Evolutionary conservation across 2,329 filamentous ascomycete species (phyloP).

Genomic region (Aspergillus pseudoterreus): DNA sequence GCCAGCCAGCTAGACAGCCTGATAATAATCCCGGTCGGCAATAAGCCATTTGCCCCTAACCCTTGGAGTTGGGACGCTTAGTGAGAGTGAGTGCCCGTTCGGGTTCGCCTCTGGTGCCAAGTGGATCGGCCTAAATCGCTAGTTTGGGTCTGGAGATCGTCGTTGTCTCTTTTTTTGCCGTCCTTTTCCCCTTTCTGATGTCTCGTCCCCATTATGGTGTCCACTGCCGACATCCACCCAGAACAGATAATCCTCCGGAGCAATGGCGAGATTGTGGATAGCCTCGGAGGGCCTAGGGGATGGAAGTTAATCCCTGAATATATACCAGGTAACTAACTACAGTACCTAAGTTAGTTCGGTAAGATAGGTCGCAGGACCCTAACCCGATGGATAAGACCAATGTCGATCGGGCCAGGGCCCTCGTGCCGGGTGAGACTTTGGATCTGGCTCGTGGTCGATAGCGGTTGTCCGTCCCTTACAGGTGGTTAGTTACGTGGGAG

Average conservation of each 20-base stretch:
- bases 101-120: background rate
- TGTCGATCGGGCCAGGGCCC: background rate
- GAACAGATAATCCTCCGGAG: background rate
- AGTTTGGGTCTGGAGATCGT: background rate
- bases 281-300: too few species aligned
- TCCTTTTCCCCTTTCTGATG: background rate
- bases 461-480: too few species aligned
- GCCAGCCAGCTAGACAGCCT: too few species aligned
- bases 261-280: background rate
- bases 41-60: background rate
- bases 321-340: too few species aligned
- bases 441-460: background rate
- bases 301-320: too few species aligned
- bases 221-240: background rate
- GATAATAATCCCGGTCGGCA: background rate
- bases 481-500: too few species aligned
- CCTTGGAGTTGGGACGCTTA: background rate
- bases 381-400: background rate
- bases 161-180: background rate
- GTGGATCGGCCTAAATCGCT: background rate
- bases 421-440: constrained; percentile 2
- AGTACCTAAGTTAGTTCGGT: too few species aligned
- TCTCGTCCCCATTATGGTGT: background rate
- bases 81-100: background rate
- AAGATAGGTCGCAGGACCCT: background rate